Evolutionary conservation across 108 stramenopile species (phyloP).

Genomic region (Cyclotella distinguenda): DNA sequence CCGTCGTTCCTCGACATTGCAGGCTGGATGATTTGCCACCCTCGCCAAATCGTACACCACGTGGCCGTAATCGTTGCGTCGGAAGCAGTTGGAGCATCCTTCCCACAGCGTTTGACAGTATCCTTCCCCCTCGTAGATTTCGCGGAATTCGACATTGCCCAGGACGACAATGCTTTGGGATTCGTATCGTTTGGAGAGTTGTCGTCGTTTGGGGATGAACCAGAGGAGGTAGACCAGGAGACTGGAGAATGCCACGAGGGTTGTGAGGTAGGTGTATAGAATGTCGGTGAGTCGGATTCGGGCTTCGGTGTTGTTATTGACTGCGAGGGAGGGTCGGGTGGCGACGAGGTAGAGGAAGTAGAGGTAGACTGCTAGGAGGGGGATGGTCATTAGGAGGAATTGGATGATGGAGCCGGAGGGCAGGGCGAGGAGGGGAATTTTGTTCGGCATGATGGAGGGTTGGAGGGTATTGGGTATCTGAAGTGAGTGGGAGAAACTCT

Average conservation of each 20-base stretch:
- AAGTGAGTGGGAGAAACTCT: too few species aligned
- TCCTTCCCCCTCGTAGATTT: slow-evolving; percentile 13
- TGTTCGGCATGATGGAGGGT: slow-evolving; percentile 11
- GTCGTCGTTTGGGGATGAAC: slow-evolving; percentile 62
- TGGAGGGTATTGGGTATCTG: background rate
- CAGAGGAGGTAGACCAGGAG: slow-evolving; percentile 53
- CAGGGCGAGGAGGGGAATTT: slow-evolving; percentile 40
- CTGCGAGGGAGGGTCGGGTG: slow-evolving; percentile 44
- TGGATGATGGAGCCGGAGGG: slow-evolving; percentile 50
- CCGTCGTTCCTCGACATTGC: slow-evolving; percentile 15
- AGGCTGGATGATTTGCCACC: slow-evolving; percentile 52
- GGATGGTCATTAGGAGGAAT: slow-evolving; percentile 58
- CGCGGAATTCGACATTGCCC: slow-evolving; percentile 37
- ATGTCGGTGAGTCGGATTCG: slow-evolving; percentile 63
- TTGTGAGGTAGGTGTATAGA: slow-evolving; percentile 45
- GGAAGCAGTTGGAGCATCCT: slow-evolving; percentile 25
- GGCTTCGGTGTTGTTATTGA: slow-evolving; percentile 25
- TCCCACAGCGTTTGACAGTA: slow-evolving; percentile 1
- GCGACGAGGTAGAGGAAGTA: slow-evolving; percentile 62
- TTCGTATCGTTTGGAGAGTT: slow-evolving; percentile 55
- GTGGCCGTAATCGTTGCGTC: slow-evolving; percentile 50
- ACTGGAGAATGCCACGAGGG: slow-evolving; percentile 43
- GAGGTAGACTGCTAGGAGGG: slow-evolving; percentile 56
- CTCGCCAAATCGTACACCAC: slow-evolving; percentile 46
- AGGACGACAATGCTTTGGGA: slow-evolving; percentile 39